A percentile compares a stretch with the other conserved stretches of the same genome.
phyloP scores from a whole-genome alignment of 73 alveolate species.

The Blepharisma japonicum region DNA sequence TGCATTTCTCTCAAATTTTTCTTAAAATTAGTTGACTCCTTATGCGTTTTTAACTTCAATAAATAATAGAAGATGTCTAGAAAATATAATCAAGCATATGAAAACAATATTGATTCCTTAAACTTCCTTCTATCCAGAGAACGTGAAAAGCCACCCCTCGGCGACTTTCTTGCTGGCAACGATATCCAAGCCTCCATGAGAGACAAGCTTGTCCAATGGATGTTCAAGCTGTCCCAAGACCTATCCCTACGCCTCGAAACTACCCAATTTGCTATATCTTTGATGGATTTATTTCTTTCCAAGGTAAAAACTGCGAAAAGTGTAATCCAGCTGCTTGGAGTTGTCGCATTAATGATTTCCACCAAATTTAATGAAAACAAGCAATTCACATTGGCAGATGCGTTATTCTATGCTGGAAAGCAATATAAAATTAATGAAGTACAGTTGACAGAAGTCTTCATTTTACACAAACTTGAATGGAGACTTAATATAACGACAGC shows the following conservation, averaged over 20 bases:
- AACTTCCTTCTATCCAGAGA: too few relatives aligned
- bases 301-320: background rate
- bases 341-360: too few relatives aligned
- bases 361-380: too few relatives aligned
- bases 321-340: background rate
- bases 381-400: too few relatives aligned
- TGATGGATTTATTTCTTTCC: background rate
- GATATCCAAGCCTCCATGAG: background rate
- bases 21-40: too few relatives aligned
- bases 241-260: background rate
- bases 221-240: background rate
- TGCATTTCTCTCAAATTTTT: too few relatives aligned
- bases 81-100: too few relatives aligned
- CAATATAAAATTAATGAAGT: background rate
- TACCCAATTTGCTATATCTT: background rate
- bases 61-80: too few relatives aligned
- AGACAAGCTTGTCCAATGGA: slow-evolving; percentile 1
- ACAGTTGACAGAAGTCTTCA: background rate
- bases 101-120: too few relatives aligned
- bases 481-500: background rate
- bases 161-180: background rate
- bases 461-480: slow-evolving; percentile 14
- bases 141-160: too few relatives aligned
- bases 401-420: too few relatives aligned
- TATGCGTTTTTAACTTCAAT: too few relatives aligned